Base-by-base conservation (phyloP, 768 basidiomycete species). In the Arthromyces matolae region DNA sequence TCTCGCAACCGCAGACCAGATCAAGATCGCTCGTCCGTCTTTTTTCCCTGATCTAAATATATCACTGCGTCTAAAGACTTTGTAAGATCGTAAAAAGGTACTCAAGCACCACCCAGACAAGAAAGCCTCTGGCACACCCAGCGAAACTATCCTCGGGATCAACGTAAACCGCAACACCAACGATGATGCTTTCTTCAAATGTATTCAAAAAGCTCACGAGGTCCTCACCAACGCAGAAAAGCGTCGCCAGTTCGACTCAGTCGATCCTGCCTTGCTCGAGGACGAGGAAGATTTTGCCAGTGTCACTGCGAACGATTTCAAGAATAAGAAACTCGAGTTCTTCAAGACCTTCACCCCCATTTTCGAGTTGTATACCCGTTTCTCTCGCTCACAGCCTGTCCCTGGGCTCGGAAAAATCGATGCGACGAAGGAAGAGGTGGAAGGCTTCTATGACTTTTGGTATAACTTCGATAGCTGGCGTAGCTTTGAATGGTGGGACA, bases 391-490 rank as follows among this genome's bases (percentile, higher is more conserved):
- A 45, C 79, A 88, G 63, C 93, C 93, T 10, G 91, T 93, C 6
- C 94, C 92, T 5, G 66, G 75, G 49, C 79, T 99, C 22, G 95
- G 94, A 8, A 67, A 67, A 23, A 67, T 77, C 50, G 77, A 88
- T 36, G 80, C 85, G 18, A 64, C 83, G 48, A 95, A 96, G 68
- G 78, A 80, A 55, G 79, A 81, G 47, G 94, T 97, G 45, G 90
- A 95, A 65, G 77, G 71, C 5, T 97, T 99, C 77, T 99, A 99
- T 75, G 89, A 97, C 67, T 96, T 95, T 69, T 99, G 93, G 93
- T 98, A 99, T 78, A 95, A 94, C 78, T 95, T 99, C 69, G 95
- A 97, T 68, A 90, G 87, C 56, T 99, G 95, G 95, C 77, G 95
- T 60, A 90, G 86, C 66, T 99, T 97, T 64, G 95, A 99, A 70